Evolutionary conservation across 768 basidiomycete species (phyloP), one percentile per base, ranked within the genome.

Genomic region (Wakefieldia striispora): DNA sequence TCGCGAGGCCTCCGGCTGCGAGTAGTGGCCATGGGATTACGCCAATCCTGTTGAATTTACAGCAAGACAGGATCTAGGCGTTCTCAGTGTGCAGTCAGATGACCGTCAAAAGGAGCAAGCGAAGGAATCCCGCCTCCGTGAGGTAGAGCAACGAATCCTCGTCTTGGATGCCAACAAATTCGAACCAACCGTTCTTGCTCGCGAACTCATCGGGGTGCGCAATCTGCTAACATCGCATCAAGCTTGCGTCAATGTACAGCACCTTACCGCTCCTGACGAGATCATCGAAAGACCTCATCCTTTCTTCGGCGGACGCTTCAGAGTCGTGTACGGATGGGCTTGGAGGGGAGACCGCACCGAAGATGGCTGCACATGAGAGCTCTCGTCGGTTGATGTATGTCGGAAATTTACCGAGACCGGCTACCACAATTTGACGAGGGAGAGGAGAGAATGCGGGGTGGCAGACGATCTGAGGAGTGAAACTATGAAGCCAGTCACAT

Each of bases 111-210:
- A 29, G 13, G 11, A 11, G 11, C 3, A 1, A 40, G 2, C 4
- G 11, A 7, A 29, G 3, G 3, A 29, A 31, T 7, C 48, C 4
- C 17, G 71, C 77, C 63, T 82, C 79, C 50, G 79, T 75, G 31
- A 80, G 70, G 56, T 83, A 83, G 17, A 81, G 67, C 5, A 81
- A 62, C 29, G 71, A 78, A 54, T 82, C 75, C 50, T 78, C 75
- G 37, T 73, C 71, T 62, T 83, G 81, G 72, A 82, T 80, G 49
- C 78, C 75, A 40, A 79, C 70, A 51, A 82, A 82, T 49, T 69
- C 74, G 4, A 80, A 79, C 71, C 79, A 78, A 3, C 72, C 72
- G 16, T 77, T 58, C 48, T 63, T 65, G 27, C 66, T 61, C 6
- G 79, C 78, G 2, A 76, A 67, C 29, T 74, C 69, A 45, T 78